phyloP scores from a whole-genome alignment of 495 filamentous ascomycete species.

The Hypoxylon rickii region DNA sequence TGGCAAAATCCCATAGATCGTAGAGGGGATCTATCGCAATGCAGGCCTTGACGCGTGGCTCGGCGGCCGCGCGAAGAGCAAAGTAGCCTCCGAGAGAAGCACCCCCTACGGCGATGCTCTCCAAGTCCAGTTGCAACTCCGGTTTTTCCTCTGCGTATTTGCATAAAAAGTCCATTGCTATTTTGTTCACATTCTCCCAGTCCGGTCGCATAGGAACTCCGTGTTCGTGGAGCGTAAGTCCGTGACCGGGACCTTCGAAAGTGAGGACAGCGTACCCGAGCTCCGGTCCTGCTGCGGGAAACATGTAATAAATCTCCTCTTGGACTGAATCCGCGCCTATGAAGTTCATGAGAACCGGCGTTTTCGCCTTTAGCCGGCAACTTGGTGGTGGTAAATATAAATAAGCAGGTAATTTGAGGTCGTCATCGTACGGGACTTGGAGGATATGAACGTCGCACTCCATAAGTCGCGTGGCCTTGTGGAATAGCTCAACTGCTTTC shows the following conservation, averaged over 20 bases:
- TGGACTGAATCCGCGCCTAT: conserved; percentile 49
- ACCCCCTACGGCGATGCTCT: conserved; percentile 46
- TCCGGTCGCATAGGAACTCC: conserved; percentile 42
- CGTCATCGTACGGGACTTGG: conserved; percentile 48
- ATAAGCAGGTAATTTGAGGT: conserved; percentile 41
- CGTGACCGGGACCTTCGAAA: conserved; percentile 59
- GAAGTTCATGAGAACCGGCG: conserved; percentile 47
- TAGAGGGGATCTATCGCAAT: conserved; percentile 49
- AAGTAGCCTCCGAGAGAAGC: conserved; percentile 53
- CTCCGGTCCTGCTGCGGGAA: conserved; percentile 17
- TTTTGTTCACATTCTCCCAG: conserved; percentile 32
- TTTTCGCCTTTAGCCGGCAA: conserved; percentile 33
- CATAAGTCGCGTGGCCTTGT: neutral
- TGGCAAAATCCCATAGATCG: conserved; percentile 42
- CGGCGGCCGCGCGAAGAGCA: conserved; percentile 43
- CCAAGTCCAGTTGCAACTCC: conserved; percentile 47
- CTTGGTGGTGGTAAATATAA: conserved; percentile 44
- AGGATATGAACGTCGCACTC: conserved; percentile 2
- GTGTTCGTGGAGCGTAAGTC: conserved; percentile 41
- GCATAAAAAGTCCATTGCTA: conserved; percentile 44
- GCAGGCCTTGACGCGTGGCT: conserved; percentile 53
- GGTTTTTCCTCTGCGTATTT: conserved; percentile 14
- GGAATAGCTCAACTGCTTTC: neutral
- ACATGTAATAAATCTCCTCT: conserved; percentile 54
- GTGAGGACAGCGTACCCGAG: conserved; percentile 54